Percentiles rank a stretch among this genome's conserved stretches.
These are phyloP conservation scores for Kodamaea laetipori DNA, from an alignment of 805 yeast genomes.

Conservation along the genomic window DNA sequence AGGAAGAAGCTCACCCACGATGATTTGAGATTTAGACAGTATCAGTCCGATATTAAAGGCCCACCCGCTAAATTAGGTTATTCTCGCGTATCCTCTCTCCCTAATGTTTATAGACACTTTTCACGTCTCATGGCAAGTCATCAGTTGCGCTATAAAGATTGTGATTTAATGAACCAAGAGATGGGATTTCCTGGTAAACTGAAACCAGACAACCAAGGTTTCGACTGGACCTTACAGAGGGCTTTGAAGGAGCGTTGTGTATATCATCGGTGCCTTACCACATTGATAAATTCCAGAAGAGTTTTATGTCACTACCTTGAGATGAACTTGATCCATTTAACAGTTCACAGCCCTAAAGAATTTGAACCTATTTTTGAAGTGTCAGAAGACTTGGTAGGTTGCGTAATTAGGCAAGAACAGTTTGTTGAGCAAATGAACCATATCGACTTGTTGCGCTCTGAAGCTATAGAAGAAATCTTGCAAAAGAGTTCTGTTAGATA, in stretches of 20 bases:
- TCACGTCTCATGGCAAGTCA: constrained; percentile 7
- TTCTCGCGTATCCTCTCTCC: constrained; percentile 7
- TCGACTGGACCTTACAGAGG: background rate
- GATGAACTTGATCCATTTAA: constrained; percentile 18
- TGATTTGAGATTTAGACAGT: constrained; percentile 22
- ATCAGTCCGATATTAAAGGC: constrained; percentile 17
- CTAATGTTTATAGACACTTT: constrained; percentile 14
- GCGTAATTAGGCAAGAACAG: constrained; percentile 25
- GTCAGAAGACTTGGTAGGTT: constrained; percentile 29
- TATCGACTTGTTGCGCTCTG: constrained; percentile 21
- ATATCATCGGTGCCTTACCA: too few species aligned
- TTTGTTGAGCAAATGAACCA: constrained; percentile 25
- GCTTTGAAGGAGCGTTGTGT: too few species aligned
- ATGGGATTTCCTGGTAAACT: background rate
- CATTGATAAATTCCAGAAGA: too few species aligned
- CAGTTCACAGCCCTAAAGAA: constrained; percentile 2
- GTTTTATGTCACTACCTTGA: constrained; percentile 12
- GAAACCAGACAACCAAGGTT: too few species aligned
- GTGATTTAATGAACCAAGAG: background rate
- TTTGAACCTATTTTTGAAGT: constrained; percentile 7
- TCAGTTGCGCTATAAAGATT: background rate
- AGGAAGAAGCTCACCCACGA: constrained; percentile 20
- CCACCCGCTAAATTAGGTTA: too few species aligned
- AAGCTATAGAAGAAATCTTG: constrained; percentile 16
- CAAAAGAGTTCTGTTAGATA: constrained; percentile 23